Evolutionary conservation across 495 filamentous ascomycete species (phyloP).

Genomic region (Penicillium cosmopolitanum): DNA sequence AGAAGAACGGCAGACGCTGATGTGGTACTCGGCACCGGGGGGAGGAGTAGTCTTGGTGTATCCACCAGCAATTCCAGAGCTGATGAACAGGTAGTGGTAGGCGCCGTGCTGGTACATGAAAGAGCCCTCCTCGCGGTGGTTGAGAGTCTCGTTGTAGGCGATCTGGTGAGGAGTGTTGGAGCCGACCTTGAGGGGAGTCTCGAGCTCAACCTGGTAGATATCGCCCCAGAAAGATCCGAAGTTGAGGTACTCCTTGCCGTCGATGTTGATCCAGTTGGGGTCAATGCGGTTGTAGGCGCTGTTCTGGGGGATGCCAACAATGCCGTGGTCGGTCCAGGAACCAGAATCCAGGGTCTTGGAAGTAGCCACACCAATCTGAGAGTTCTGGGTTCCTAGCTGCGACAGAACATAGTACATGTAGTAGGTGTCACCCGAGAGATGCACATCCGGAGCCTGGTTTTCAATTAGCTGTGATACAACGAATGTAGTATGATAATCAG

Average conservation of each 20-base stretch:
- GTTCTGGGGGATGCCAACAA: slow-evolving; percentile 54
- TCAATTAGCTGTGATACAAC: slow-evolving; percentile 7
- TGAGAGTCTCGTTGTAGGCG: slow-evolving; percentile 56
- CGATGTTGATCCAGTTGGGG: slow-evolving; percentile 58
- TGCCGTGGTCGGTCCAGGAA: slow-evolving; percentile 59
- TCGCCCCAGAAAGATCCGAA: slow-evolving; percentile 75
- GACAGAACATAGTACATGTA: slow-evolving; percentile 75
- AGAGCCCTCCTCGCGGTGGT: slow-evolving; percentile 60
- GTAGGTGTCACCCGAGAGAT: slow-evolving; percentile 58
- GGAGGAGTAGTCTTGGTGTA: slow-evolving; percentile 54
- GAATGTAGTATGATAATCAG: not conserved
- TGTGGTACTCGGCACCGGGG: slow-evolving; percentile 65
- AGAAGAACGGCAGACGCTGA: slow-evolving; percentile 63
- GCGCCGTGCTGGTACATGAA: slow-evolving; percentile 57
- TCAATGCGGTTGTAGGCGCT: slow-evolving; percentile 73
- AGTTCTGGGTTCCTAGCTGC: slow-evolving; percentile 64
- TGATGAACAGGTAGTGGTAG: slow-evolving; percentile 72
- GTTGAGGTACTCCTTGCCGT: slow-evolving; percentile 55
- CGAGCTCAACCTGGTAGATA: slow-evolving; percentile 64
- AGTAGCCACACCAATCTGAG: slow-evolving; percentile 70
- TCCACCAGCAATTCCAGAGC: slow-evolving; percentile 62
- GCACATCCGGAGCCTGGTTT: slow-evolving; percentile 67
- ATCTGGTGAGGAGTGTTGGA: slow-evolving; percentile 49
- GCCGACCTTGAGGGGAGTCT: slow-evolving; percentile 42
- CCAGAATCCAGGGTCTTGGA: slow-evolving; percentile 61